Conservation (phyloP, 139 green algal species). For the Coelastrella sp. region DNA sequence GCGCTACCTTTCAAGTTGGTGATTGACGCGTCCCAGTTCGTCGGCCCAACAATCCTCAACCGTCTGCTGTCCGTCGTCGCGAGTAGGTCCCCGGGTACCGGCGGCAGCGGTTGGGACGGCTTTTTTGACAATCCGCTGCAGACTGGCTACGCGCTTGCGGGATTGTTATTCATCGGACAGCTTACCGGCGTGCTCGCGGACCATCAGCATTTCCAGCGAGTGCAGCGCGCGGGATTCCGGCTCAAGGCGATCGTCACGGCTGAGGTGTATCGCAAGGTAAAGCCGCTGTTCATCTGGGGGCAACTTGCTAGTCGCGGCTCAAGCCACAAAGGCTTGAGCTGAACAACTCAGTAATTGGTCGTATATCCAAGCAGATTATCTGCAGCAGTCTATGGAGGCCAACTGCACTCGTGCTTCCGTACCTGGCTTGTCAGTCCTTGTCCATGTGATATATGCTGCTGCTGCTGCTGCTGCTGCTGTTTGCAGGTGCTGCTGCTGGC, state of each 20-base stretch:
- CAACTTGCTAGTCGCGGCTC: no score
- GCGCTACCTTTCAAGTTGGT: conserved; percentile 71
- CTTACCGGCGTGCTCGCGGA: conserved; percentile 63
- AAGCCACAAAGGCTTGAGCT: no score
- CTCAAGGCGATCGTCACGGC: conserved; percentile 67
- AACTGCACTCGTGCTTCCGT: not conserved
- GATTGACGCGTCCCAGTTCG: conserved; percentile 68
- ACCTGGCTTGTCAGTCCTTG: not conserved
- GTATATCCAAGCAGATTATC: no score
- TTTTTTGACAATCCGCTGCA: not conserved
- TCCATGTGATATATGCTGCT: no score
- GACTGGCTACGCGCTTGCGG: conserved; percentile 52
- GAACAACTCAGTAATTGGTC: no score
- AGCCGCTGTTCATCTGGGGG: not conserved
- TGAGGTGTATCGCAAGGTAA: conserved; percentile 69
- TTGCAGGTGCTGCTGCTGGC: conserved; percentile 57
- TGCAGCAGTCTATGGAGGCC: no score
- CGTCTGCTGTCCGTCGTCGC: conserved; percentile 67
- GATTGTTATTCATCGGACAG: conserved; percentile 57
- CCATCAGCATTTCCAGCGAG: conserved; percentile 69
- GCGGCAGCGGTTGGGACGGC: not conserved
- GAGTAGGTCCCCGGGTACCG: not conserved
- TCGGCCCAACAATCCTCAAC: conserved; percentile 75
- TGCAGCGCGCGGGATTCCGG: conserved; percentile 69
- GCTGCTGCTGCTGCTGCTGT: conserved; percentile 23